Evolutionary conservation across 345 rosid genomes (phyloP).

Genomic region (Ceriops zippeliana): DNA sequence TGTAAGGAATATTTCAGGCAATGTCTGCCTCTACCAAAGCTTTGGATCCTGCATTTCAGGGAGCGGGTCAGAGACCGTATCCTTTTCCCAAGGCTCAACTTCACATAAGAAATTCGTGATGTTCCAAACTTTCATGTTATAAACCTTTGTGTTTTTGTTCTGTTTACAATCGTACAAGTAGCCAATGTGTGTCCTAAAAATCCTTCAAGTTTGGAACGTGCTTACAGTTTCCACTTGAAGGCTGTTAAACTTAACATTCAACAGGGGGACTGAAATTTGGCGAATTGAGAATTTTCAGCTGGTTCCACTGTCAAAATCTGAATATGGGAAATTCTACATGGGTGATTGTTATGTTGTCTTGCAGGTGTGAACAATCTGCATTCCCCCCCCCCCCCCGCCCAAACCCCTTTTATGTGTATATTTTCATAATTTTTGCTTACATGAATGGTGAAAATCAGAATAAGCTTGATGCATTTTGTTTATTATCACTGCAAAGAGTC

Average conservation of each 20-base stretch:
- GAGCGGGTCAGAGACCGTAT: constrained; percentile 94
- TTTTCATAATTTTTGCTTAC: neutral
- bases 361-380: constrained; percentile 48
- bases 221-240: constrained; percentile 15
- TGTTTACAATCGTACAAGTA: no score
- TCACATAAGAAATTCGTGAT: constrained; percentile 4
- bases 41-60: constrained; percentile 94
- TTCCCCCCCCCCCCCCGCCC: neutral
- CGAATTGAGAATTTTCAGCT: constrained; percentile 95
- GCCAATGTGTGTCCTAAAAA: neutral
- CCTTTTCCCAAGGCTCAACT: constrained; percentile 33
- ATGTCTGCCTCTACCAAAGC: constrained; percentile 83
- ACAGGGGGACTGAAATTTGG: constrained; percentile 95
- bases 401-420: neutral
- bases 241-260: constrained; percentile 57
- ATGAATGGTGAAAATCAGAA: neutral
- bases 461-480: neutral
- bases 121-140: constrained; percentile 1
- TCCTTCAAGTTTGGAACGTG: neutral
- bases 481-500: no score
- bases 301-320: constrained; percentile 75
- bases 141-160: no score
- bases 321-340: constrained; percentile 90
- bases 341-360: constrained; percentile 93
- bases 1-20: constrained; percentile 19